A percentile compares a stretch with the other conserved stretches of the same genome.
Conservation (phyloP, 495 filamentous ascomycete genomes). For the Acidiella bohemica region DNA sequence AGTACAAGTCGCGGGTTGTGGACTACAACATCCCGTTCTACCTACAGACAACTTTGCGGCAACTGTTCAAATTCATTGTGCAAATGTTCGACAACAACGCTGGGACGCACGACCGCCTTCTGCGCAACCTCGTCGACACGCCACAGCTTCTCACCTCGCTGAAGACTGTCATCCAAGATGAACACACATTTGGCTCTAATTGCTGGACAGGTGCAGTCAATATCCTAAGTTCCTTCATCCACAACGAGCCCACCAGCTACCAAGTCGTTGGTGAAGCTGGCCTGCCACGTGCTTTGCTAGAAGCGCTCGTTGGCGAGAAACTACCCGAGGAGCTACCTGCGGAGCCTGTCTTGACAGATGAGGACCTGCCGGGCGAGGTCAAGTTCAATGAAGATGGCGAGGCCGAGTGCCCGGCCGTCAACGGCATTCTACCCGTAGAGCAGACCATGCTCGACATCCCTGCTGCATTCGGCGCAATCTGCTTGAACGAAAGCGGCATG, state of each 20-base stretch:
- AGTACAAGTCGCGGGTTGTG: constrained; percentile 64
- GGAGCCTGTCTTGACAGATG: constrained; percentile 14
- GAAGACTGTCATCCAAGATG: constrained; percentile 68
- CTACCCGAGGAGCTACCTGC: constrained; percentile 22
- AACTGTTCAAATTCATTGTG: constrained; percentile 89
- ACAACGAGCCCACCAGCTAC: constrained; percentile 97
- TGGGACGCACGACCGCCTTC: constrained; percentile 71
- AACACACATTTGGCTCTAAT: constrained; percentile 64
- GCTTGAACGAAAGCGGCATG: constrained; percentile 76
- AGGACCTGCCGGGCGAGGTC: constrained; percentile 15
- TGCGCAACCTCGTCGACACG: constrained; percentile 90
- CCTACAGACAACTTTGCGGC: constrained; percentile 82
- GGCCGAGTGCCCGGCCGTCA: constrained; percentile 35
- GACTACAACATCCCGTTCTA: constrained; percentile 89
- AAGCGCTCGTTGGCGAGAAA: constrained; percentile 36
- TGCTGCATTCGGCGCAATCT: constrained; percentile 82
- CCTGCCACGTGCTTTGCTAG: constrained; percentile 67
- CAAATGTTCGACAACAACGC: constrained; percentile 82
- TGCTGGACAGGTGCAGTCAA: constrained; percentile 89
- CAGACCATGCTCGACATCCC: constrained; percentile 82
- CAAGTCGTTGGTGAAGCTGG: constrained; percentile 89
- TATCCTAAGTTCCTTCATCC: constrained; percentile 89
- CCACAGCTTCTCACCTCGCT: constrained; percentile 67
- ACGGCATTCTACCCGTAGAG: constrained; percentile 64
- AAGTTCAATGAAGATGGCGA: constrained; percentile 13